phyloP scores from a whole-genome alignment of 352 stramenopile genomes.

The Phytophthora melonis region DNA sequence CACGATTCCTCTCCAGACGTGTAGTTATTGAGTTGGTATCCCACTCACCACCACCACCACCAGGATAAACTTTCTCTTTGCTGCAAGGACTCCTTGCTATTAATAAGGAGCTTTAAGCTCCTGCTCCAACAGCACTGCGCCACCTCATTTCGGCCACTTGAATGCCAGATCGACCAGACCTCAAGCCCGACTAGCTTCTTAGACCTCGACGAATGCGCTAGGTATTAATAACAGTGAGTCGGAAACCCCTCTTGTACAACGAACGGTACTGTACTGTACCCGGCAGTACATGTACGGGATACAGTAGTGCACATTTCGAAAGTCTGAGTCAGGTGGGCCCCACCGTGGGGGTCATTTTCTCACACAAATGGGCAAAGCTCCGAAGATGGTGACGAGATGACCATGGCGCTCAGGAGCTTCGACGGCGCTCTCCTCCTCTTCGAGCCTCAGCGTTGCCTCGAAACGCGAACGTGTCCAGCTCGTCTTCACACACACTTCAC shows the following conservation, averaged over 20 bases:
- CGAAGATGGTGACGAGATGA: not conserved
- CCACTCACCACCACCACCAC: too few relatives aligned
- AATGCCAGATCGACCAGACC: conserved; percentile 55
- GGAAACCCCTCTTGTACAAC: not conserved
- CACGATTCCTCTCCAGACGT: too few relatives aligned
- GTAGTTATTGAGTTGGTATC: too few relatives aligned
- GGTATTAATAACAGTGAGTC: too few relatives aligned
- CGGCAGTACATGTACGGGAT: too few relatives aligned
- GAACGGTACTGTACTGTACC: too few relatives aligned
- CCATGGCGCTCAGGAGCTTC: conserved; percentile 5
- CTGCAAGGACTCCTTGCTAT: conserved; percentile 21
- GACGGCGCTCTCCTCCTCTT: conserved; percentile 36
- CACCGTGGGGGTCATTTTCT: not conserved
- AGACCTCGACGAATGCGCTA: not conserved
- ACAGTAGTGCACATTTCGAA: not conserved
- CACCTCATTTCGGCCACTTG: conserved; percentile 68
- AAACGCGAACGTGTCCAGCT: conserved; percentile 26
- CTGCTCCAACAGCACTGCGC: conserved; percentile 51
- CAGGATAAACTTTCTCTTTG: not conserved
- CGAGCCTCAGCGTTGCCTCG: conserved; percentile 36
- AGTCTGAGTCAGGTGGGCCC: not conserved
- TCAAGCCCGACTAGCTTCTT: conserved; percentile 34
- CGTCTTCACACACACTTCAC: conserved; percentile 3
- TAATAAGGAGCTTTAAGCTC: conserved; percentile 51
- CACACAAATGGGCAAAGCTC: not conserved